Base-by-base conservation (phyloP, 2,329 filamentous ascomycete genomes). In the Fusarium sp. region DNA sequence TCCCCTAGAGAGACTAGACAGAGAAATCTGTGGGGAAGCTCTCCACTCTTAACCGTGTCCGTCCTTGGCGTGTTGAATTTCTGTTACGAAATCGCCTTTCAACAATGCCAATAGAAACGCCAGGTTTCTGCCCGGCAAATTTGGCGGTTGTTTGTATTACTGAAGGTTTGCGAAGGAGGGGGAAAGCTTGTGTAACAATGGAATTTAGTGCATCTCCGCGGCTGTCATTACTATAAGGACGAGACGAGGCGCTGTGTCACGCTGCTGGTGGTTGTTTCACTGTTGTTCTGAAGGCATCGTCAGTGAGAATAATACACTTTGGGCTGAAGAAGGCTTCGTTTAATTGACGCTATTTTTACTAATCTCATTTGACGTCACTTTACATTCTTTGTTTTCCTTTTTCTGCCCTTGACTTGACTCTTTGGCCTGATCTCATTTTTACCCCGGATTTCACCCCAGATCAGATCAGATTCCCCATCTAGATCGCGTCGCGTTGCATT, bases 141-240 rank as follows among this genome's bases (percentile, higher is more conserved):
- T 9, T 9, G 25, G 25, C 25, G 25, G 25, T 25, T 25, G 25
- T 25, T 25, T 9, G 3, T 9, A 9, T 25, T 8, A 25, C 25
- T 25, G 25, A 25, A 25, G 25, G 25, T 9, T 25, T 25, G 10
- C 7, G 29, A 31, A 14, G 13, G 29, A 31, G 29, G 11, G 29
- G 29, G 29, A 31, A 31, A 13, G n/a, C 7, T 20, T 20, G 42
- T 31, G 25, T n/a, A 25, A 14, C 15, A 47, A 36, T 13, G 9
- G 31, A 40, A 43, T 53, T 40, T 25, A 6, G 13, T 42, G 50
- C 50, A 74, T 76, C 74, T 75, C 74, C 74, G 74, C 73, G 74
- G 29, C 23, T 2, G 62, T 20, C 13, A 5, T 17, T 15, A 6
- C 29, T 63, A 63, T 63, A 63, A 63, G 51, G 60, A 25, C 18